phyloP scores from a whole-genome alignment of 2,329 filamentous ascomycete species.

The Plenodomus biglobosus region DNA sequence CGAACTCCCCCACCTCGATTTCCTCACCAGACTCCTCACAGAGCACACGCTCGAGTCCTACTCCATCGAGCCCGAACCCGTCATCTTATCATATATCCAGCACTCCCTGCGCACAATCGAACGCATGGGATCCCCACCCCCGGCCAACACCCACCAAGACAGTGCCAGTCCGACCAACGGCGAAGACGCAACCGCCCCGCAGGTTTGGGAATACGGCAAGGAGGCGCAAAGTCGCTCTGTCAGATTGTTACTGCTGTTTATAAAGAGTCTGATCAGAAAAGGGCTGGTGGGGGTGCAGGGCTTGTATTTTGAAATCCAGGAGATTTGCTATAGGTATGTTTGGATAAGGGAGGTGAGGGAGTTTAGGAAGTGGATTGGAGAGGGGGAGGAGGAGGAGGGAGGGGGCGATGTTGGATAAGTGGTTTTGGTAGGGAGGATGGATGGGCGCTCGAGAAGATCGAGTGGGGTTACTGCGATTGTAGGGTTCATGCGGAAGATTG shows the following conservation, averaged over 20 bases:
- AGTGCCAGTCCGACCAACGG: constrained; percentile 4
- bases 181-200: constrained; percentile 9
- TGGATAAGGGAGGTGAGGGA: constrained; percentile 47
- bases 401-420: not conserved
- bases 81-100: constrained; percentile 43
- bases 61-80: constrained; percentile 30
- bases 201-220: constrained; percentile 30
- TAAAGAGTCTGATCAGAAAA: constrained; percentile 43
- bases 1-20: constrained; percentile 42
- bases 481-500: too few species aligned
- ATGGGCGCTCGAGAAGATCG: not conserved
- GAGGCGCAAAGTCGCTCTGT: constrained; percentile 43
- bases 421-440: not conserved
- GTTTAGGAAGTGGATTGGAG: constrained; percentile 38
- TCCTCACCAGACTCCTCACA: constrained; percentile 43
- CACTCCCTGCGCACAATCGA: constrained; percentile 43
- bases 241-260: constrained; percentile 42
- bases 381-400: constrained; percentile 8
- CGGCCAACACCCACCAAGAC: constrained; percentile 1
- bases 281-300: constrained; percentile 31
- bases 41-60: constrained; percentile 22
- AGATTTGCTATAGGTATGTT: constrained; percentile 45
- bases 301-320: constrained; percentile 46
- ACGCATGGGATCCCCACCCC: constrained; percentile 23
- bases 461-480: too few species aligned